Percentiles rank a stretch among this genome's conserved stretches.
Conservation (phyloP, 2,329 filamentous ascomycete genomes). For the Cytospora leucostoma region DNA sequence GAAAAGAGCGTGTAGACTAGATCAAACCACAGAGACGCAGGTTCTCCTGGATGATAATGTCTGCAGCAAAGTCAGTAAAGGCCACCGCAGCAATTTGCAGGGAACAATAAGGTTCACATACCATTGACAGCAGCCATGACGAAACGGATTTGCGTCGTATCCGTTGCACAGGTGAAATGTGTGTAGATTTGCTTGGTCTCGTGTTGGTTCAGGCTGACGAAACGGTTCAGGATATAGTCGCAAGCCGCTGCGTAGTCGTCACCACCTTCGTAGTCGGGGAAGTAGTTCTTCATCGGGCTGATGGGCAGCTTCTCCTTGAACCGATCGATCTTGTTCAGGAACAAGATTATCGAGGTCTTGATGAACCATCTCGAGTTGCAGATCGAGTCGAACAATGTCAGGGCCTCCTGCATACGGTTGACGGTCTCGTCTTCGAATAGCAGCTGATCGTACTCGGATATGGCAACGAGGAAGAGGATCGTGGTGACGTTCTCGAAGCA, state of each 20-base stretch:
- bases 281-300: constrained; percentile 86
- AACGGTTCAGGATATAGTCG: constrained; percentile 98
- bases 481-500: constrained; percentile 98
- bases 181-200: constrained; percentile 99
- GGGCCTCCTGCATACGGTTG: constrained; percentile 89
- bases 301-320: constrained; percentile 84
- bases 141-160: constrained; percentile 98
- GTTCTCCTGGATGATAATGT: constrained; percentile 99
- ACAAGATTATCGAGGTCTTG: constrained; percentile 84
- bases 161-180: constrained; percentile 97
- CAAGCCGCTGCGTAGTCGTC: constrained; percentile 94
- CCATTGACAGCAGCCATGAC: constrained; percentile 99
- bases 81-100: neutral
- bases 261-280: constrained; percentile 90
- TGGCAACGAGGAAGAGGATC: constrained; percentile 94
- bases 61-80: constrained; percentile 56
- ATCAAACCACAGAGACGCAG: constrained; percentile 95
- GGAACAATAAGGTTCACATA: constrained; percentile 47
- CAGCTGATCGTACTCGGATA: constrained; percentile 95
- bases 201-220: constrained; percentile 97
- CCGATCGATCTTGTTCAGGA: constrained; percentile 87
- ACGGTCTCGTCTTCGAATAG: constrained; percentile 95
- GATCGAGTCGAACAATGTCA: constrained; percentile 85
- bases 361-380: constrained; percentile 91
- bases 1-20: constrained; percentile 44